These are phyloP conservation scores for Amanita muscaria DNA, from an alignment of 768 basidiomycete genomes.

Conservation along the genomic window DNA sequence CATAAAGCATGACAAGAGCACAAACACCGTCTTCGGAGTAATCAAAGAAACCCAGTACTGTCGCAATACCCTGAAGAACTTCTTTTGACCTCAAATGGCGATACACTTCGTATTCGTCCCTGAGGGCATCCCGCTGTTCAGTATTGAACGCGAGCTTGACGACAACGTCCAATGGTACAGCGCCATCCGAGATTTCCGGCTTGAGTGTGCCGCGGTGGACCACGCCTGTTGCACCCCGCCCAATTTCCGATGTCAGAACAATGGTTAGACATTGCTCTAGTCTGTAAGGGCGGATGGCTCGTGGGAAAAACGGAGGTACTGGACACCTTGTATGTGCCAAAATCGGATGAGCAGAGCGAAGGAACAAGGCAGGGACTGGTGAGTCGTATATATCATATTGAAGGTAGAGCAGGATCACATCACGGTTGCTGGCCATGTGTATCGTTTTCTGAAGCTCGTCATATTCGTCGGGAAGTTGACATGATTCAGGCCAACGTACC, in stretches of 20 bases:
- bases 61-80: slow-evolving; percentile 11
- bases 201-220: slow-evolving; percentile 14
- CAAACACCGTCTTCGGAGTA: too few species aligned
- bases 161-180: too few species aligned
- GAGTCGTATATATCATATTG: slow-evolving; percentile 9
- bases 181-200: slow-evolving; percentile 6
- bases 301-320: slow-evolving; percentile 10
- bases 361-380: slow-evolving; percentile 7
- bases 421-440: background rate
- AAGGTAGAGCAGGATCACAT: slow-evolving; percentile 10
- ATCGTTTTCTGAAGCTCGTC: slow-evolving; percentile 6
- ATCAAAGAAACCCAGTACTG: too few species aligned
- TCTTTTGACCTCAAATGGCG: slow-evolving; percentile 11
- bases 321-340: slow-evolving; percentile 3
- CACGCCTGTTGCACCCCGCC: too few species aligned
- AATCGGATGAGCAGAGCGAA: slow-evolving; percentile 9
- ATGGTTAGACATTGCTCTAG: slow-evolving; percentile 12
- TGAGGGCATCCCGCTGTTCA: slow-evolving; percentile 13
- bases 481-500: slow-evolving; percentile 8
- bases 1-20: too few species aligned
- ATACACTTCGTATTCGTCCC: slow-evolving; percentile 13
- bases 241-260: too few species aligned
- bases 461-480: slow-evolving; percentile 5
- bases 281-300: slow-evolving; percentile 9
- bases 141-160: too few species aligned